Percentiles rank a stretch among this genome's conserved stretches.
Conservation (phyloP, 352 stramenopile genomes). For the Elongisporangium undulatum region DNA sequence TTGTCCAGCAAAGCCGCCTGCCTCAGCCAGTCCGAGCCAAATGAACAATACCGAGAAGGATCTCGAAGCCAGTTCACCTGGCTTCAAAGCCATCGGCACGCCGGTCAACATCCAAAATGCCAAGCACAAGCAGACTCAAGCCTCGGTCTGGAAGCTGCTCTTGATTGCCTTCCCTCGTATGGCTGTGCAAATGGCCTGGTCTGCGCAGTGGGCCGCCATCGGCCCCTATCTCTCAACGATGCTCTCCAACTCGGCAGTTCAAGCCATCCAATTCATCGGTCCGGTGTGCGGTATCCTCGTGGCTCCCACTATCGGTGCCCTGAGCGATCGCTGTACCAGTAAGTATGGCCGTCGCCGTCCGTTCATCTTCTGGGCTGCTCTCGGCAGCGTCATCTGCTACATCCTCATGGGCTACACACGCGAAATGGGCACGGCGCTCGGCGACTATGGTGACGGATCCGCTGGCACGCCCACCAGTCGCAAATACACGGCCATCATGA, state of each 20-base stretch:
- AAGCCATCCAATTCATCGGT: slow-evolving; percentile 47
- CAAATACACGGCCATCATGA: slow-evolving; percentile 12
- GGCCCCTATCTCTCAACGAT: slow-evolving; percentile 46
- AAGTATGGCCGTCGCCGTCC: slow-evolving; percentile 25
- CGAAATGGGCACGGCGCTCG: slow-evolving; percentile 10
- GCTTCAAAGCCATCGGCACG: too few relatives aligned
- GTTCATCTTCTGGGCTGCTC: slow-evolving; percentile 16
- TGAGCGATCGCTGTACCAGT: slow-evolving; percentile 36
- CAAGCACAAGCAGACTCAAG: too few relatives aligned
- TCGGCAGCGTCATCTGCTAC: slow-evolving; percentile 19
- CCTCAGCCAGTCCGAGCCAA: too few relatives aligned
- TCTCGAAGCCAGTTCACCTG: too few relatives aligned
- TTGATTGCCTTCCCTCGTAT: slow-evolving; percentile 42
- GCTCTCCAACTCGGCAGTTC: slow-evolving; percentile 33
- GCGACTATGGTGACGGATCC: slow-evolving; percentile 9
- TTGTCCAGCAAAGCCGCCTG: too few relatives aligned
- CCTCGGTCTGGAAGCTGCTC: slow-evolving; percentile 32
- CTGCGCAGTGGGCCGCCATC: slow-evolving; percentile 48
- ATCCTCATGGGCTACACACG: slow-evolving; percentile 12
- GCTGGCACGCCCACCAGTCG: slow-evolving; percentile 5
- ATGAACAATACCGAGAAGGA: too few relatives aligned
- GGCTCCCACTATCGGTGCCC: slow-evolving; percentile 37
- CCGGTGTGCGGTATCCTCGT: slow-evolving; percentile 44
- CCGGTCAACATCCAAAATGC: too few relatives aligned
- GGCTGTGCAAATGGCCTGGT: slow-evolving; percentile 52